A percentile compares a stretch with the other conserved stretches of the same genome.
These are phyloP conservation scores for Suillus lakei DNA, from an alignment of 768 basidiomycete genomes.

Conservation along the genomic window DNA sequence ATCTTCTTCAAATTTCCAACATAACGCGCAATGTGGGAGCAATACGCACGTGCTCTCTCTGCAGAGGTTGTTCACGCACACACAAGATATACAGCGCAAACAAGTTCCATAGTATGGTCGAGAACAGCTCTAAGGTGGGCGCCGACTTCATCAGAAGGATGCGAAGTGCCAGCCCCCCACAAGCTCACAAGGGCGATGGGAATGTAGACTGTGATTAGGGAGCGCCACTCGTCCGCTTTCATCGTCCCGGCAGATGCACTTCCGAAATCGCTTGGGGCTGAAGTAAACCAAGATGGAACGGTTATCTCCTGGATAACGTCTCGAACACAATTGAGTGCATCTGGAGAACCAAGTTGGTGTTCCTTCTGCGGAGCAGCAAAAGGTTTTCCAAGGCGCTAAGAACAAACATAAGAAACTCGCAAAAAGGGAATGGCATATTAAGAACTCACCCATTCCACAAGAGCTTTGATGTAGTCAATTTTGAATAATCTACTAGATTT, in stretches of 20 bases:
- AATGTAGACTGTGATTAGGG: constrained; percentile 35
- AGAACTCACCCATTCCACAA: constrained; percentile 18
- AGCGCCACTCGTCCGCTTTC: constrained; percentile 44
- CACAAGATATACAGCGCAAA: constrained; percentile 29
- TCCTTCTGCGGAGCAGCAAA: background rate
- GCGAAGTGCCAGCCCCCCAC: no score
- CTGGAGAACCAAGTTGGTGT: background rate
- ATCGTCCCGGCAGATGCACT: constrained; percentile 31
- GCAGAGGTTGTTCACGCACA: constrained; percentile 20
- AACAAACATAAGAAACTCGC: background rate
- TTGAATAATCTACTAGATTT: constrained; percentile 8
- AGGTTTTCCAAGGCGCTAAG: constrained; percentile 6
- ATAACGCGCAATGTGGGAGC: constrained; percentile 21
- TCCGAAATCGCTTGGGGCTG: constrained; percentile 27
- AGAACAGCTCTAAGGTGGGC: no score
- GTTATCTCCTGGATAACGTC: constrained; percentile 9
- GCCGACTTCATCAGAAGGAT: constrained; percentile 11
- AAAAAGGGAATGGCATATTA: background rate
- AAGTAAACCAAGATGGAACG: constrained; percentile 19
- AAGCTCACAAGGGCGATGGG: constrained; percentile 40
- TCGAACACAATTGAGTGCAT: no score
- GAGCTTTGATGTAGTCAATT: constrained; percentile 9
- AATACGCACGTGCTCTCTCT: constrained; percentile 17
- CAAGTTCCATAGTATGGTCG: constrained; percentile 37
- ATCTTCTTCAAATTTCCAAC: constrained; percentile 19